Conservation (phyloP, 1,284 basidiomycete genomes). For the Cystobasidium pallidum region DNA sequence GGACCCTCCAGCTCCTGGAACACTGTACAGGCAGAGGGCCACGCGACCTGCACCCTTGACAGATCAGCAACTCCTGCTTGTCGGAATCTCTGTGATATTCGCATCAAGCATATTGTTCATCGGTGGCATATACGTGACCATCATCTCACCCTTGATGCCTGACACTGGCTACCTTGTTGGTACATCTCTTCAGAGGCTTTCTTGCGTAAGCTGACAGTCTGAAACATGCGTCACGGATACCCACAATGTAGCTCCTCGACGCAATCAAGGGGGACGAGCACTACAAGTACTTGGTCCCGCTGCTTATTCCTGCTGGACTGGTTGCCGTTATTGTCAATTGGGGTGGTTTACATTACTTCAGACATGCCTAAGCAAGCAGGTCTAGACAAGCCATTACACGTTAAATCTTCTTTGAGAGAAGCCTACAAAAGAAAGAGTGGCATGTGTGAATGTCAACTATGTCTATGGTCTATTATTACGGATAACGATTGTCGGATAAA, state of each 20-base stretch:
- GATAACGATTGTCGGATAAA: background rate
- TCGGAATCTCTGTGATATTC: slow-evolving; percentile 24
- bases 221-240: background rate
- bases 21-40: slow-evolving; percentile 9
- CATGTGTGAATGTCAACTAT: no score
- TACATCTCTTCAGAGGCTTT: background rate
- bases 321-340: slow-evolving; percentile 95
- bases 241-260: slow-evolving; percentile 25
- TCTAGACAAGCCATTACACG: no score
- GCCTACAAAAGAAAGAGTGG: no score
- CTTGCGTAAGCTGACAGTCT: no score
- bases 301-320: slow-evolving; percentile 76
- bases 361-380: slow-evolving; percentile 28
- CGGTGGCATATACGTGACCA: slow-evolving; percentile 17
- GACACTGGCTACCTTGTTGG: slow-evolving; percentile 20
- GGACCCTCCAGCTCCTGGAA: background rate
- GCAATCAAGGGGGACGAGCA: slow-evolving; percentile 32
- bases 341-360: slow-evolving; percentile 59
- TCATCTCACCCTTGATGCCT: slow-evolving; percentile 34
- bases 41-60: slow-evolving; percentile 22
- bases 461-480: no score
- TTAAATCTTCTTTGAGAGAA: no score
- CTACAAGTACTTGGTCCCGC: slow-evolving; percentile 82
- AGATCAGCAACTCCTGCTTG: slow-evolving; percentile 5
- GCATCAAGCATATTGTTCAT: slow-evolving; percentile 23